These are phyloP conservation scores for Astrocystis sublimbata DNA, from an alignment of 495 filamentous ascomycete species.

Conservation along the genomic window DNA sequence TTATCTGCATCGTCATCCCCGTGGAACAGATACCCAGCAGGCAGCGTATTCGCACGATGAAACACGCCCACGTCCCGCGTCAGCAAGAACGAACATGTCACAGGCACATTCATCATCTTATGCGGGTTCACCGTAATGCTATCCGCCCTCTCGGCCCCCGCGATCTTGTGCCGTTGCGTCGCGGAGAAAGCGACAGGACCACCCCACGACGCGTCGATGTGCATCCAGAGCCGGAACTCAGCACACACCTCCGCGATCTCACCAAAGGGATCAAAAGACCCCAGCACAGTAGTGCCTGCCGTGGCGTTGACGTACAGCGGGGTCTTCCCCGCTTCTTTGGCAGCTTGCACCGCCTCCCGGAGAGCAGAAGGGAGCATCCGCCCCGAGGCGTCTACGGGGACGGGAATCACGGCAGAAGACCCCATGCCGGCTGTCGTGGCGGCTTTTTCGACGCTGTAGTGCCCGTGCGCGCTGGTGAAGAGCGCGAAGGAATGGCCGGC, in stretches of 20 bases:
- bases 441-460: constrained; percentile 94
- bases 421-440: constrained; percentile 86
- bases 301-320: constrained; percentile 97
- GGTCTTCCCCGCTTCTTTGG: constrained; percentile 64
- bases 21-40: constrained; percentile 87
- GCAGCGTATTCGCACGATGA: constrained; percentile 79
- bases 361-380: constrained; percentile 69
- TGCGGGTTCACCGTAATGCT: constrained; percentile 88
- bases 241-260: constrained; percentile 71
- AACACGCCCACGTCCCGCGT: constrained; percentile 73
- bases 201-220: constrained; percentile 90
- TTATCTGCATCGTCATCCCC: constrained; percentile 35
- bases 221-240: constrained; percentile 77
- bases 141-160: constrained; percentile 71
- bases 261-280: constrained; percentile 81
- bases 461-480: constrained; percentile 87
- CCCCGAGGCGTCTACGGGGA: constrained; percentile 71
- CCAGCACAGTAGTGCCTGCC: constrained; percentile 90
- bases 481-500: constrained; percentile 65
- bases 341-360: constrained; percentile 57
- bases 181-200: constrained; percentile 78
- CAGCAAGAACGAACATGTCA: constrained; percentile 90
- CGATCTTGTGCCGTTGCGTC: constrained; percentile 61
- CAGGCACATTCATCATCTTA: constrained; percentile 91
- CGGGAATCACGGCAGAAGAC: constrained; percentile 66